Conservation (phyloP, 2,329 filamentous ascomycete genomes). For the Botrytis hyacinthi region DNA sequence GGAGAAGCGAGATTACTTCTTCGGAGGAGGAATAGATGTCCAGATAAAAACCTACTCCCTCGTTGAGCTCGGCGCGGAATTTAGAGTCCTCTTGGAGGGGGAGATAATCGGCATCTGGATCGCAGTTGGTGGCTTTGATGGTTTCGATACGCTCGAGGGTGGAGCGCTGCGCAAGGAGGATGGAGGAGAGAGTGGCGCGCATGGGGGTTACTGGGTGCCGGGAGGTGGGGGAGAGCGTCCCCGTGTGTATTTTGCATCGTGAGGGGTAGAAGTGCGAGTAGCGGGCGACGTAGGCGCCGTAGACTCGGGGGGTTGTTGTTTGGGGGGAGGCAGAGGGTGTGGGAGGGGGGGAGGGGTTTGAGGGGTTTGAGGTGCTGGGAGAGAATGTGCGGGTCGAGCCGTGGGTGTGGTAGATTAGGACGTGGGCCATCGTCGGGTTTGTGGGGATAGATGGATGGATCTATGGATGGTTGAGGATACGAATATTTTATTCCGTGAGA, state of each 20-base stretch:
- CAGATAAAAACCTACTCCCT: not conserved
- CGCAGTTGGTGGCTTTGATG: not conserved
- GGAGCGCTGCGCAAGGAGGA: not conserved
- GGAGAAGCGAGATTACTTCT: not conserved
- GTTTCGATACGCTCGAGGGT: not conserved
- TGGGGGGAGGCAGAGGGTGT: not conserved
- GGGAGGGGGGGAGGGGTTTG: not conserved
- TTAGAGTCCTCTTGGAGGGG: rapidly evolving
- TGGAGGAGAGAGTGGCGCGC: not conserved
- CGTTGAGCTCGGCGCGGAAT: not conserved
- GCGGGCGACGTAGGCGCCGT: not conserved
- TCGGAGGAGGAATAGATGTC: not conserved
- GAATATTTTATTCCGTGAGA: not conserved
- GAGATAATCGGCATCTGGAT: rapidly evolving
- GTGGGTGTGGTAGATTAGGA: not conserved
- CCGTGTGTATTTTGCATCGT: not conserved
- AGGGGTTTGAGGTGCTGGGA: not conserved
- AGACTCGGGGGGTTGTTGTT: not conserved
- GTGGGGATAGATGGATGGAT: not conserved
- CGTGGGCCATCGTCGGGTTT: not conserved
- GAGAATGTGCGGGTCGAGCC: not conserved
- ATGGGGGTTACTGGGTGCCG: not conserved
- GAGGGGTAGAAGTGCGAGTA: not conserved
- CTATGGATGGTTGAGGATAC: not conserved
- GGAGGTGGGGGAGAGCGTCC: not conserved